Percentiles rank a stretch among this genome's conserved stretches.
Evolutionary conservation across 495 filamentous ascomycete species (phyloP).

Genomic region (Filosporella fistucella): DNA sequence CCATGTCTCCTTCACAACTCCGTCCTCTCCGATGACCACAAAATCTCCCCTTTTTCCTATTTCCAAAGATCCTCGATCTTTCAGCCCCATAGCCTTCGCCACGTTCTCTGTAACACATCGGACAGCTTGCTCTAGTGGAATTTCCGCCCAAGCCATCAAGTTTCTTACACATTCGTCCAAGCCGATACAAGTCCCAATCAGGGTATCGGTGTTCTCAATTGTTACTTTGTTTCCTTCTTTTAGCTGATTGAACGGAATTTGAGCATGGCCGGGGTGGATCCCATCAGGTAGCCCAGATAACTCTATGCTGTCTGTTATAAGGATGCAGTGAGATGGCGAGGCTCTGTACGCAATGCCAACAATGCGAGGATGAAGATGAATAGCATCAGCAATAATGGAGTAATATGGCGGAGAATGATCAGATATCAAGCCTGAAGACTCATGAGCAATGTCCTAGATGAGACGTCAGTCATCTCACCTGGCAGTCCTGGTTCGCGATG

Average conservation of each 20-base stretch:
- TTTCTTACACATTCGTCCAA: slow-evolving; percentile 40
- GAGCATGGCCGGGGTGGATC: slow-evolving; percentile 42
- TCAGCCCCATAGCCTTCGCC: slow-evolving; percentile 36
- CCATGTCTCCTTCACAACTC: slow-evolving; percentile 43
- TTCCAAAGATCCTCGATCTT: slow-evolving; percentile 35
- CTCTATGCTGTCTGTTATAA: slow-evolving; percentile 60
- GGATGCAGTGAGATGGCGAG: slow-evolving; percentile 47
- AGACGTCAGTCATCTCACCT: slow-evolving; percentile 37
- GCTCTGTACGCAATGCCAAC: slow-evolving; percentile 56
- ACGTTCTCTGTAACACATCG: slow-evolving; percentile 44
- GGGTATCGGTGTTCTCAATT: slow-evolving; percentile 37
- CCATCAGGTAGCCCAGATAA: slow-evolving; percentile 48
- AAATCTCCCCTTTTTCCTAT: slow-evolving; percentile 42
- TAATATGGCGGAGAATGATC: slow-evolving; percentile 46
- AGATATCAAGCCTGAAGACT: slow-evolving; percentile 17
- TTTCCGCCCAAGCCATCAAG: slow-evolving; percentile 37
- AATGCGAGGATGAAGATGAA: slow-evolving; percentile 58
- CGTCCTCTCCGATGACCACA: slow-evolving; percentile 36
- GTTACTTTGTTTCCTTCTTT: slow-evolving; percentile 36
- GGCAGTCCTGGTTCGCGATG: slow-evolving; percentile 64
- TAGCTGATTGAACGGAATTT: slow-evolving; percentile 35
- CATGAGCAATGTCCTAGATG: not conserved
- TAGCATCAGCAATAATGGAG: slow-evolving; percentile 57
- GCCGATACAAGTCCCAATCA: slow-evolving; percentile 38
- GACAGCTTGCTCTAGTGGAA: slow-evolving; percentile 38